Percentiles rank a stretch among this genome's conserved stretches.
phyloP scores from a whole-genome alignment of 2,329 filamentous ascomycete species.

The Paracoccidioides lutzii region DNA sequence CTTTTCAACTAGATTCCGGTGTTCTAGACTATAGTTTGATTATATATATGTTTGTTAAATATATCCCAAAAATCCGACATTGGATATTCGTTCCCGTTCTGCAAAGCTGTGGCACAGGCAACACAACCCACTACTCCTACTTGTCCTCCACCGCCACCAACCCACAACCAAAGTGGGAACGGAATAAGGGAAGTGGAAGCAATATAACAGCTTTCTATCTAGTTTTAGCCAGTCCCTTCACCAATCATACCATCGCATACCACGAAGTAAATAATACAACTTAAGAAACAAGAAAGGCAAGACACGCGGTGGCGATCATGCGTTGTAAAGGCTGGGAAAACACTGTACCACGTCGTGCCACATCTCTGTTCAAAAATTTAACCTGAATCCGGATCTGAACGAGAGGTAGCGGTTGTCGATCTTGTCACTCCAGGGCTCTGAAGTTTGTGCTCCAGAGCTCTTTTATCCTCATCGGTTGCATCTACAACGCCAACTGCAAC shows the following conservation, averaged over 20 bases:
- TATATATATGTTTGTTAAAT: background rate
- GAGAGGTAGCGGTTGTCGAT: background rate
- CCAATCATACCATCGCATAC: background rate
- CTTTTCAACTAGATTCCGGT: background rate
- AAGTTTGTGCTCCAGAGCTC: conserved; percentile 12
- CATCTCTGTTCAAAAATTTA: background rate
- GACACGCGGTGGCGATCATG: background rate
- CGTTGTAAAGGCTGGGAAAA: background rate
- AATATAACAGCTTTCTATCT: background rate
- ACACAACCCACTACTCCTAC: background rate
- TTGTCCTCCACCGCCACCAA: background rate
- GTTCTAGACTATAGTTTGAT: background rate
- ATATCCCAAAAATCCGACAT: background rate
- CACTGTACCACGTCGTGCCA: background rate
- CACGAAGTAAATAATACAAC: background rate
- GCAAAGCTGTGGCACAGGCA: background rate
- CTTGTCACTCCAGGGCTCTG: background rate
- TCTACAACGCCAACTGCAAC: conserved; percentile 36
- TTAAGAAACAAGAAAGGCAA: background rate
- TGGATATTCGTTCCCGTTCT: no score
- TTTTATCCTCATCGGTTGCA: conserved; percentile 29
- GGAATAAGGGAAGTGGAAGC: background rate
- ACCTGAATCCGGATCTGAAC: background rate
- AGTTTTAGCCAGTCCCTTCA: background rate
- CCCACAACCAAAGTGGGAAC: background rate